These are phyloP conservation scores for Lasiosphaeriaceae sp. DNA, from an alignment of 495 filamentous ascomycete species.

Conservation along the genomic window DNA sequence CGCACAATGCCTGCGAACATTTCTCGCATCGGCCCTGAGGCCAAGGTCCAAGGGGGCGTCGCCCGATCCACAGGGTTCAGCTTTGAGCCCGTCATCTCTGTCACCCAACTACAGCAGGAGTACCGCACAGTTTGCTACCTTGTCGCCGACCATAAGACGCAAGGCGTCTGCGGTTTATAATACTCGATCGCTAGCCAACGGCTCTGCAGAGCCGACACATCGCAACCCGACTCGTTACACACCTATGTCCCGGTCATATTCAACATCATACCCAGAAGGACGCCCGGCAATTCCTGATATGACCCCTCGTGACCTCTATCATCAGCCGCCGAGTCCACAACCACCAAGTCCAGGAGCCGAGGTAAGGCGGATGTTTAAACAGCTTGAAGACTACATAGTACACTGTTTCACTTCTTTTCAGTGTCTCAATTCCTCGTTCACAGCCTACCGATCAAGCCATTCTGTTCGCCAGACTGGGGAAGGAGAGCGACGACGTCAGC, in stretches of 20 bases:
- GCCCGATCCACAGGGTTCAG: not conserved
- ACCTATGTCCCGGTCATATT: constrained; percentile 29
- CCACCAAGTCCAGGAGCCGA: constrained; percentile 24
- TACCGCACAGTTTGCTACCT: not conserved
- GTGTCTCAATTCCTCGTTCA: constrained; percentile 71
- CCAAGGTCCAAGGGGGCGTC: constrained; percentile 4
- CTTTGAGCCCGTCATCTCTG: not conserved
- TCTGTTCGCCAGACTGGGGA: constrained; percentile 8
- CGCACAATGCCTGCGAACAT: constrained; percentile 27
- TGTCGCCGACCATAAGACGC: not conserved
- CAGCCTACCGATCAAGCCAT: constrained; percentile 36
- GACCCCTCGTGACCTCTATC: constrained; percentile 1
- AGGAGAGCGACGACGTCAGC: constrained; percentile 13
- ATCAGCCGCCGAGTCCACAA: constrained; percentile 10
- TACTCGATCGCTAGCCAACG: not conserved
- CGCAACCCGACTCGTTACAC: constrained; percentile 28
- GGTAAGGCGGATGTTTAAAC: constrained; percentile 56
- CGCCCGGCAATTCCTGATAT: constrained; percentile 16
- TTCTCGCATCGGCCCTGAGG: constrained; percentile 15
- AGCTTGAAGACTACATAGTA: constrained; percentile 72
- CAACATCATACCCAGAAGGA: constrained; percentile 37
- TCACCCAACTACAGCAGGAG: constrained; percentile 3
- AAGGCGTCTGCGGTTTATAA: not conserved
- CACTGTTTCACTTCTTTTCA: constrained; percentile 63
- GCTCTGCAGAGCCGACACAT: constrained; percentile 4